Evolutionary conservation across 306 rosid genomes (phyloP), one percentile per base, ranked within the genome.

Genomic region (Cyamopsis tetragonoloba): DNA sequence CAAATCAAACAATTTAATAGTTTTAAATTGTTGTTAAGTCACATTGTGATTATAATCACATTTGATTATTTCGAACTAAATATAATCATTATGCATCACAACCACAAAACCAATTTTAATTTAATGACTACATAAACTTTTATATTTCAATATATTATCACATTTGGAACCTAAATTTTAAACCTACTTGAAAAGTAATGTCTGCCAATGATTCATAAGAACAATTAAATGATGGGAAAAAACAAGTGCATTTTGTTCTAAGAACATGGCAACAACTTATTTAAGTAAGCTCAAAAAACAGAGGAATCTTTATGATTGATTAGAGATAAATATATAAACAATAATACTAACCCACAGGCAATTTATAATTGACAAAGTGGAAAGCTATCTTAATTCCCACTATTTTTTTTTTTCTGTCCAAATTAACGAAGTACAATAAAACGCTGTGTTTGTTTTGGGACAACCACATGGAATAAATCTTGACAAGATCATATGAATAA

Each of bases 401-500:
- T 30, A 27, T 20, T 26, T 35, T 44, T 20, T 38, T 23, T 51
- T 77, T 59, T 81, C 41, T 62, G 24, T 38, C 11, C 39, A 17
- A 24, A 35, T 18, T 13, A 64, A 53, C 26, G 31, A 42, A 35
- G 62, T 49, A 38, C 34, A 49, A 34, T 37, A 9, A 4, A 27
- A 49, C 62, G 55, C 39, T 59, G 4, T 37, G 5, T 34, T 20
- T 64, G 67, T 71, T 59, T 73, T 22, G 66, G 60, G 81, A 56
- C 81, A 77, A 23, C 50, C 84, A 63, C 57, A 19, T 53, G 72
- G 73, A n/a, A 73, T 59, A 62, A 66, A 73, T 22, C 73, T 53
- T 75, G 76, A 68, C 66, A 64, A 55, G n/a, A n/a, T n/a, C 70
- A 77, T 74, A 51, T 49, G 38, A 24, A 28, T 47, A 62, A 48